These are phyloP conservation scores for Nannizziopsis barbatae DNA, from an alignment of 2,329 filamentous ascomycete species.

Conservation along the genomic window DNA sequence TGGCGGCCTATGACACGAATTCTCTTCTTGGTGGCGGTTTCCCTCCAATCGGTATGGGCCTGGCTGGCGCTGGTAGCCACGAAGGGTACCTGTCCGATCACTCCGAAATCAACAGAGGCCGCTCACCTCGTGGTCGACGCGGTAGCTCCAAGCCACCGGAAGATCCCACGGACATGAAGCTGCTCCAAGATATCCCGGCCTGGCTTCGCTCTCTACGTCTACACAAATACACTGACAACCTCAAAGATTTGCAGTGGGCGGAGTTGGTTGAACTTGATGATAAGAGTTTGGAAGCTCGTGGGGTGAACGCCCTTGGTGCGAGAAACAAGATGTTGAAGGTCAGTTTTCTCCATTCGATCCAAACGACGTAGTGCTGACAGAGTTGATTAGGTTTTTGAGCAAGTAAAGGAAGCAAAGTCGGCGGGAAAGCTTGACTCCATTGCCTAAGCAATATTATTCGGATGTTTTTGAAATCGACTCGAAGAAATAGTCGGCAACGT, in stretches of 20 bases:
- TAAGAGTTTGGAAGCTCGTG: slow-evolving; percentile 79
- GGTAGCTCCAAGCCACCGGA: slow-evolving; percentile 96
- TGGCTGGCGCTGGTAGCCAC: slow-evolving; percentile 58
- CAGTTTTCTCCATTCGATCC: background rate
- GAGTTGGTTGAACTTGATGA: slow-evolving; percentile 88
- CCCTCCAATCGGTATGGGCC: slow-evolving; percentile 57
- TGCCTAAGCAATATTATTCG: background rate
- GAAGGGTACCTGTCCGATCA: slow-evolving; percentile 91
- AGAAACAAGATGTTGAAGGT: slow-evolving; percentile 97
- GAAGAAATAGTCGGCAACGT: background rate
- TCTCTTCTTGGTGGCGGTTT: slow-evolving; percentile 62
- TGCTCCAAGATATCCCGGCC: slow-evolving; percentile 88
- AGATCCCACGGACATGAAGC: slow-evolving; percentile 80
- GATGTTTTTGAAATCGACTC: background rate
- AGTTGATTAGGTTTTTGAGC: slow-evolving; percentile 66
- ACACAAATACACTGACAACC: slow-evolving; percentile 97
- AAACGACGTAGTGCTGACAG: background rate
- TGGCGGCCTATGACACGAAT: slow-evolving; percentile 72
- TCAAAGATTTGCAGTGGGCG: slow-evolving; percentile 95
- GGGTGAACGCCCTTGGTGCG: slow-evolving; percentile 88
- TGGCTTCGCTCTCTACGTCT: slow-evolving; percentile 90
- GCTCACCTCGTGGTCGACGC: slow-evolving; percentile 80
- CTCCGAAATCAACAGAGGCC: slow-evolving; percentile 78
- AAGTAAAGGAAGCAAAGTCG: slow-evolving; percentile 71
- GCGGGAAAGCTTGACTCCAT: slow-evolving; percentile 53